phyloP scores from a whole-genome alignment of 345 rosid genomes.

The Brassica juncea region DNA sequence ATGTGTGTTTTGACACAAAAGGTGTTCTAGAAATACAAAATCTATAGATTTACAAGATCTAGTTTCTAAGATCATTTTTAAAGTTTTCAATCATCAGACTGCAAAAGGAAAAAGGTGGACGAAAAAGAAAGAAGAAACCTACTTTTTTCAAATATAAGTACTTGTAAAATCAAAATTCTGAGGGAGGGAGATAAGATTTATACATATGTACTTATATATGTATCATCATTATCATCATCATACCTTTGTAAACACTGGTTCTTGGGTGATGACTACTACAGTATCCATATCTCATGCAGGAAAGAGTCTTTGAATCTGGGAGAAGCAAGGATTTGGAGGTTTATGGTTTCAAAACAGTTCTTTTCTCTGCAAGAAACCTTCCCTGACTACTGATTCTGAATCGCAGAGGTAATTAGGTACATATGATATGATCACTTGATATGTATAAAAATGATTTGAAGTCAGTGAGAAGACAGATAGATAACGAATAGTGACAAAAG shows the following conservation, averaged over 20 bases:
- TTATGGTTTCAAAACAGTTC: slow-evolving; percentile 30
- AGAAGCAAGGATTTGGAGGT: slow-evolving; percentile 19
- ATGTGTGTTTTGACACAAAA: background rate
- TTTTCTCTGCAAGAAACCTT: slow-evolving; percentile 36
- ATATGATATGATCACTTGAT: slow-evolving; percentile 30
- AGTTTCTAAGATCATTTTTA: slow-evolving; percentile 14
- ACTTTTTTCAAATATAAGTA: slow-evolving; percentile 2
- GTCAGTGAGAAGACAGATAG: slow-evolving; percentile 43
- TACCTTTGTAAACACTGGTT: slow-evolving; percentile 48
- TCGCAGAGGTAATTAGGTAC: slow-evolving; percentile 41
- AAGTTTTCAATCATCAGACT: slow-evolving; percentile 30
- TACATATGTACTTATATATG: background rate
- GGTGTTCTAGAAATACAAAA: background rate
- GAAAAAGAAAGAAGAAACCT: background rate
- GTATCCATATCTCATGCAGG: slow-evolving; percentile 59
- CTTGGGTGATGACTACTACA: slow-evolving; percentile 49
- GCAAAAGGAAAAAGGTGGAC: background rate
- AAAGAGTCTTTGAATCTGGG: slow-evolving; percentile 1
- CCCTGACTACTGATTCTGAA: slow-evolving; percentile 25
- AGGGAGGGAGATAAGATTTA: background rate
- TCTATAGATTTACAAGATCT: slow-evolving; percentile 8
- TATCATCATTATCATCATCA: slow-evolving; percentile 17
- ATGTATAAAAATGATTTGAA: slow-evolving; percentile 34
- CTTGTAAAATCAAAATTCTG: slow-evolving; percentile 8
- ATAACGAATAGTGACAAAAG: slow-evolving; percentile 39